These are phyloP conservation scores for Epichloe coenophiala DNA, from an alignment of 2,329 filamentous ascomycete species.

Conservation along the genomic window DNA sequence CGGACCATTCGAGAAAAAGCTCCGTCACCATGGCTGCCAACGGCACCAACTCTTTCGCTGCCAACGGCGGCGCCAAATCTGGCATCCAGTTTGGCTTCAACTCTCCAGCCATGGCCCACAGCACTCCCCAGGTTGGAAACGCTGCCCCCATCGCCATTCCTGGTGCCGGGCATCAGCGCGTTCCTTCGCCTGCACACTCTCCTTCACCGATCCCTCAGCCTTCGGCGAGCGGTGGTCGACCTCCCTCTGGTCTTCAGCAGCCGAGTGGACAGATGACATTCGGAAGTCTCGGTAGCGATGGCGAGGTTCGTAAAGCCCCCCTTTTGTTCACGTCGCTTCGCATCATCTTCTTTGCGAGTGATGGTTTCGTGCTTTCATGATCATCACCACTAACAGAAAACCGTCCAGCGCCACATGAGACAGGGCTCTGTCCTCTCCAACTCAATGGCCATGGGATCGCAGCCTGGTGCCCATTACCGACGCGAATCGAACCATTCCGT, in stretches of 20 bases:
- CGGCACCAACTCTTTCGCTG: constrained; percentile 59
- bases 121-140: constrained; percentile 44
- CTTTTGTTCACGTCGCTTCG: constrained; percentile 4
- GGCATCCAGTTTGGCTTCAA: constrained; percentile 76
- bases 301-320: constrained; percentile 50
- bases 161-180: constrained; percentile 45
- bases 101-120: constrained; percentile 53
- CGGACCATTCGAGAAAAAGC: constrained; percentile 70
- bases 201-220: constrained; percentile 90
- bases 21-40: constrained; percentile 87
- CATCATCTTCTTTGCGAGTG: constrained; percentile 2
- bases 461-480: constrained; percentile 61
- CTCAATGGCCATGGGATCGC: constrained; percentile 45
- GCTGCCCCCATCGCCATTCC: constrained; percentile 50
- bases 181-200: constrained; percentile 74
- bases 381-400: constrained; percentile 5
- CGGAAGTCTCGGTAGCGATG: constrained; percentile 70
- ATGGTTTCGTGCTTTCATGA: background rate
- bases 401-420: constrained; percentile 51
- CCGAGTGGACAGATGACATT: constrained; percentile 60
- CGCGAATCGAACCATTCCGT: constrained; percentile 77
- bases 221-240: constrained; percentile 69
- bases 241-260: constrained; percentile 61
- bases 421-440: constrained; percentile 50
- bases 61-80: constrained; percentile 57